These are phyloP conservation scores for Mycosphaerella sp. DNA, from an alignment of 2,329 filamentous ascomycete species.

Conservation along the genomic window DNA sequence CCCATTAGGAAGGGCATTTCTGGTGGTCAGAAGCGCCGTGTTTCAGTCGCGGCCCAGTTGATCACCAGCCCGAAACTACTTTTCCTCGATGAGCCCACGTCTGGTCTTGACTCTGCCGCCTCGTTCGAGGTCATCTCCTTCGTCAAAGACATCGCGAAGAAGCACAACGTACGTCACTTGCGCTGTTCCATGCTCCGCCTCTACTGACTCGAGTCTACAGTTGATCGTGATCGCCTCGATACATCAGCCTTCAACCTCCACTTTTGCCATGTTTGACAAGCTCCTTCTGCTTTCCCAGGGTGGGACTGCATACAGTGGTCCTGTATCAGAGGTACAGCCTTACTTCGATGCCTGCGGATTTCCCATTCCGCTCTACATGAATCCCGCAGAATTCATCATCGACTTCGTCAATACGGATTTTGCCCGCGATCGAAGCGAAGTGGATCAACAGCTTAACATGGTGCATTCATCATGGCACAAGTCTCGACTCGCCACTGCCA, in stretches of 20 bases:
- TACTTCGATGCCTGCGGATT: conserved; percentile 60
- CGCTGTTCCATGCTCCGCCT: not conserved
- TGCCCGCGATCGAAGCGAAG: conserved; percentile 44
- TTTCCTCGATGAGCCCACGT: conserved; percentile 79
- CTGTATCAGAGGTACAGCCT: conserved; percentile 49
- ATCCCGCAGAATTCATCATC: conserved; percentile 74
- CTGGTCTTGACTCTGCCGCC: conserved; percentile 71
- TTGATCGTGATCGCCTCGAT: conserved; percentile 76
- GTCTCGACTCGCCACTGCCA: conserved; percentile 40
- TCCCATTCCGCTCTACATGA: conserved; percentile 62
- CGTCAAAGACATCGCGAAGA: conserved; percentile 58
- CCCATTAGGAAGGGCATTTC: conserved; percentile 76
- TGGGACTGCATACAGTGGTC: conserved; percentile 65
- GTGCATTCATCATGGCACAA: conserved; percentile 53
- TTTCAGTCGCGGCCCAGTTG: conserved; percentile 73
- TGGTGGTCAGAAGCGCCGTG: conserved; percentile 75
- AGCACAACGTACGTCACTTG: conserved; percentile 51
- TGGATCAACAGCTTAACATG: conserved; percentile 45
- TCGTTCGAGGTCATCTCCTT: conserved; percentile 72
- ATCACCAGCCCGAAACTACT: conserved; percentile 75
- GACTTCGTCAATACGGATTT: conserved; percentile 77
- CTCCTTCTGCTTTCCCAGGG: conserved; percentile 66
- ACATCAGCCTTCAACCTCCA: conserved; percentile 75
- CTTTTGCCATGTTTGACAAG: conserved; percentile 75
- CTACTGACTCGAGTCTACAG: conserved; percentile 33